Evolutionary conservation across 768 basidiomycete genomes (phyloP), one percentile per base, ranked within the genome.

Genomic region (Boletus rufocinnamomeus): DNA sequence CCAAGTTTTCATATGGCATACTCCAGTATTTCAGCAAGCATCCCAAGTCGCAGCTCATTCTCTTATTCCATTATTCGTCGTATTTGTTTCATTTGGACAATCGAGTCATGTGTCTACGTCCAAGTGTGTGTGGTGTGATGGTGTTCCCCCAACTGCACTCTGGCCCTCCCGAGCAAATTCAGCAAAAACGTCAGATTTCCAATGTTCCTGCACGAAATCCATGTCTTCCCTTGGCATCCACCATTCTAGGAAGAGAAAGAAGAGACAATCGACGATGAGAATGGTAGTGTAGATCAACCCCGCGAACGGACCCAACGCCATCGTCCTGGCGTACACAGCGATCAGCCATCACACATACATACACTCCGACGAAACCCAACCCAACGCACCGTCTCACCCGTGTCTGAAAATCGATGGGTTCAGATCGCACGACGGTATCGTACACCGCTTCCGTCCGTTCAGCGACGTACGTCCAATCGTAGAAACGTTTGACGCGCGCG

Each of bases 261-360:
- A 96, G 9, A 96, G 72, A 68, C 93, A 93, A 65, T 95, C 89
- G 1, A 98, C 91, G 30, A 95, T 78, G 43, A 97, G 75, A 41
- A 98, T 98, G 62, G 88, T 84, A 10, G 90, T 87, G 66, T 93
- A 90, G 45, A 98, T 97, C 2, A 85, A 84, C 0, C 97, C 97
- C 10, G 86, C 91, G 47, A 93, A 86, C 0, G 82, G 82, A 0
- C 91, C 97, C 9, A 92, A 76, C 50, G 81, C 78, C 81, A 91
- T 84, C 35, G 91, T 96, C 67, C 86, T 90, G 66, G 19, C 45
- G 14, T 21, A 9, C 51, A 50, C n/a, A 37, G 16, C 45, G 6
- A 61, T 38, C 28, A 51, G 30, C 45, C 27, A n/a, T 19, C 19
- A 28, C 6, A 3, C 13, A 28, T 9, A 17, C 34, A 13, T 9